These are phyloP conservation scores for Ostreobium quekettii DNA, from an alignment of 139 green algal genomes.

Conservation along the genomic window DNA sequence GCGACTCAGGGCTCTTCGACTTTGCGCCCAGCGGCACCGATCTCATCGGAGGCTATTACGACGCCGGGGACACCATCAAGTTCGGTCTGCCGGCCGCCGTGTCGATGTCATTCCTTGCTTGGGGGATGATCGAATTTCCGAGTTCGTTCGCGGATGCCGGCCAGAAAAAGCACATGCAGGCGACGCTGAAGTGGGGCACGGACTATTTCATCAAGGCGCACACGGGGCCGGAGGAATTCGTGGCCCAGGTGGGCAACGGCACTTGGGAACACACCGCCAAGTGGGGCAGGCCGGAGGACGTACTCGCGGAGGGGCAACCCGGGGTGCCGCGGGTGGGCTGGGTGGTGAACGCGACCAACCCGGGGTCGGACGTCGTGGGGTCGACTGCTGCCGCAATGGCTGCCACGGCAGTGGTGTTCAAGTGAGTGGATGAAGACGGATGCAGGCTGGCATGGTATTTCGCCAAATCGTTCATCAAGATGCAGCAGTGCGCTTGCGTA, in stretches of 20 bases:
- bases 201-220: conserved; percentile 48
- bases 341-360: conserved; percentile 18
- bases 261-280: neutral
- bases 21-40: conserved; percentile 22
- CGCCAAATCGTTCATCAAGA: too few species aligned
- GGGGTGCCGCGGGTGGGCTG: neutral
- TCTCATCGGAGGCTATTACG: conserved; percentile 46
- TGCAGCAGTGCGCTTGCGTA: too few species aligned
- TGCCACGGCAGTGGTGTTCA: conserved; percentile 33
- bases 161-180: conserved; percentile 19
- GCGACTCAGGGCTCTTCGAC: conserved; percentile 31
- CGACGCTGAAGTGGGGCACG: conserved; percentile 33
- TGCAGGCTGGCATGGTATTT: too few species aligned
- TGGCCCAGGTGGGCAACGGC: conserved; percentile 35
- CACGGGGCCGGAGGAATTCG: conserved; percentile 28
- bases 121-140: conserved; percentile 27
- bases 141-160: conserved; percentile 22
- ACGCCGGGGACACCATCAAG: conserved; percentile 51
- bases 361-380: conserved; percentile 39
- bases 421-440: too few species aligned
- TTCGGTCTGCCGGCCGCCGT: conserved; percentile 44
- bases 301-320: neutral
- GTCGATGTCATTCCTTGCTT: conserved; percentile 35
- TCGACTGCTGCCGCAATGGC: conserved; percentile 40
- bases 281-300: conserved; percentile 22